These are phyloP conservation scores for Marsdenia floribunda DNA, from an alignment of 257 asterid species.

Conservation along the genomic window DNA sequence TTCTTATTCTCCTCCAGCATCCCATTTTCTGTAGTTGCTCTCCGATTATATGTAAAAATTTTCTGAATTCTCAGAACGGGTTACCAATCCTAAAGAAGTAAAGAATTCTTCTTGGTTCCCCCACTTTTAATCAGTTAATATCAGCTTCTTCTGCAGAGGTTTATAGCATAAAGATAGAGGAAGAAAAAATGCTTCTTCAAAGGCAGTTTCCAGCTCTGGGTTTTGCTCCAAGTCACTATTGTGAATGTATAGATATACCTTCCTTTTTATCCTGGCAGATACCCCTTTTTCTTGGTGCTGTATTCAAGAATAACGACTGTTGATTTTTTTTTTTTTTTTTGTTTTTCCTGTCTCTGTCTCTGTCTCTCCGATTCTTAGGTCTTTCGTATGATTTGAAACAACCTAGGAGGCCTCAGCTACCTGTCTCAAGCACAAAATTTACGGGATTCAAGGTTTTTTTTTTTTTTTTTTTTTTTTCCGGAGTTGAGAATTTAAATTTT, in stretches of 20 bases:
- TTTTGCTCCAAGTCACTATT: conserved; percentile 4
- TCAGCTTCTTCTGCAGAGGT: not conserved
- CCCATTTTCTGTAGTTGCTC: not conserved
- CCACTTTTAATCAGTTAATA: not conserved
- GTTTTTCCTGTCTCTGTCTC: no score
- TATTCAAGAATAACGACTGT: not conserved
- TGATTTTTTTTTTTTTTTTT: not conserved
- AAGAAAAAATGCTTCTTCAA: conserved; percentile 5
- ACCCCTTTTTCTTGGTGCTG: not conserved
- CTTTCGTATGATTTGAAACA: not conserved
- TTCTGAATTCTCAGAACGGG: not conserved
- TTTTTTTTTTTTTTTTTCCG: not conserved
- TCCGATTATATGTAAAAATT: not conserved
- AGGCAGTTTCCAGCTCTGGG: conserved; percentile 3
- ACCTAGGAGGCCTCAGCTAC: not conserved
- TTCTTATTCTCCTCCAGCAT: not conserved
- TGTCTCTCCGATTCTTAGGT: not conserved
- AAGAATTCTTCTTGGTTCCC: not conserved
- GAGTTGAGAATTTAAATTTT: not conserved
- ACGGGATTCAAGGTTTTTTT: conserved; percentile 5
- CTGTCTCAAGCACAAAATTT: not conserved
- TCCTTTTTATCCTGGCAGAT: not conserved
- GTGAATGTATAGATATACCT: not conserved
- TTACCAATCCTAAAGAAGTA: not conserved
- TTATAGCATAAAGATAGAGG: not conserved